Evolutionary conservation across 768 basidiomycete genomes (phyloP), one percentile per base, ranked within the genome.

Genomic region (Tricholoma sp.): DNA sequence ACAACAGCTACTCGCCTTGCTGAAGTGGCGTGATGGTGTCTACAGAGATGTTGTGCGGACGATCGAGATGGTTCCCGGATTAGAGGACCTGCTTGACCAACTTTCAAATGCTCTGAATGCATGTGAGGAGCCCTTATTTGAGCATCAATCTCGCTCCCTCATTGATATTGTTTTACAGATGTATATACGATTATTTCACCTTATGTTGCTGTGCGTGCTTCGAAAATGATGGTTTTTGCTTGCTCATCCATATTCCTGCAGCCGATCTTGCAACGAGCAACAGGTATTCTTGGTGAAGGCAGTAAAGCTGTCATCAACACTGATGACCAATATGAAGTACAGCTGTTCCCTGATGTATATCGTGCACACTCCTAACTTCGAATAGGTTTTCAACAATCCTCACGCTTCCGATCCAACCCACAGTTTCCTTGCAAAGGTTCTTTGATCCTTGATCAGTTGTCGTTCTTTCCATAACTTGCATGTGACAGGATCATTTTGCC

Each of bases 141-240:
- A 50, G 18, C 14, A 45, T 43, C 3, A 21, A 39, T 29, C 19
- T 11, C n/a, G 37, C 9, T 16, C 1, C 24, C 35, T 22, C 56
- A 49, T 51, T 61, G 7, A 66, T 31, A 18, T 52, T 22, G 31
- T 47, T 29, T 50, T 34, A 21, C 45, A 85, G 83, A 81, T 62
- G 80, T 88, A 22, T 86, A 85, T 66, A 84, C 85, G 10, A 74
- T 86, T 31, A 69, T 88, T 37, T 85, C 87, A 22, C 86, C 88
- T 11, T 88, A 81, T 60, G 63, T 85, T n/a, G 73, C 76, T 58
- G 83, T 83, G 64, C 19, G 76, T 66, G 72, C 12, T 10, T 34
- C 22, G 21, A 27, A 37, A 50, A 8, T 10, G 22, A 14, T 37
- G 29, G n/a, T 32, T n/a, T 12, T 45, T 35, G 35, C 9, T 18